Conservation (phyloP, 768 basidiomycete species). For the Pholiota conissans region DNA sequence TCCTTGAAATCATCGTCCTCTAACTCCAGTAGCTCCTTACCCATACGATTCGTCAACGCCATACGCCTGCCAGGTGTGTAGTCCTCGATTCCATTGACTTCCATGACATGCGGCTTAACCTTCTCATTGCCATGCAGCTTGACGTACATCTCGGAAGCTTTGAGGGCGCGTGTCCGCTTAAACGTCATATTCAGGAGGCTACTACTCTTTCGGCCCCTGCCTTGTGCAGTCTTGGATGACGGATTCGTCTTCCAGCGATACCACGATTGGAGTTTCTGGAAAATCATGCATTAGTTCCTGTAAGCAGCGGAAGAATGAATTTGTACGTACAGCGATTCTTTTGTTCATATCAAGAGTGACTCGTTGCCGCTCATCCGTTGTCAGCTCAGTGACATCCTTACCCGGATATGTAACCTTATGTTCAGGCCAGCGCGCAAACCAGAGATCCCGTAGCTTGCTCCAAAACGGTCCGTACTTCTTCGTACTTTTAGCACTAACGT, state of each 20-base stretch:
- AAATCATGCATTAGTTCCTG: background rate
- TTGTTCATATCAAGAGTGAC: background rate
- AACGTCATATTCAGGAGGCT: background rate
- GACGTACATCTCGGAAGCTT: constrained; percentile 3
- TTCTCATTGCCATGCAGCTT: background rate
- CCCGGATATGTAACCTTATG: background rate
- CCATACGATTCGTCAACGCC: background rate
- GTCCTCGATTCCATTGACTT: background rate
- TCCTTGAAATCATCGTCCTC: background rate
- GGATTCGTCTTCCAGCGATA: background rate
- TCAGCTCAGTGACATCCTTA: background rate
- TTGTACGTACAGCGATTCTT: background rate
- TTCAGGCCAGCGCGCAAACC: background rate
- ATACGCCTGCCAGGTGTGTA: background rate
- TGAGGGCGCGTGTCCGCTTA: background rate
- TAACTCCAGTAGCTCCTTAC: background rate
- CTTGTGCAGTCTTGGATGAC: background rate
- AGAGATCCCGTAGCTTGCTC: background rate
- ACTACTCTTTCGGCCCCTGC: background rate
- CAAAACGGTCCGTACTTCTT: background rate
- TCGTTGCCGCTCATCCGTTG: background rate
- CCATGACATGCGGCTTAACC: background rate
- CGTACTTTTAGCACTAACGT: background rate
- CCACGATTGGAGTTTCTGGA: background rate
- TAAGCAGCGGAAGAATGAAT: background rate